Evolutionary conservation across 2,329 filamentous ascomycete species (phyloP), one percentile per base, ranked within the genome.

Genomic region (Colletotrichum tamarilloi): DNA sequence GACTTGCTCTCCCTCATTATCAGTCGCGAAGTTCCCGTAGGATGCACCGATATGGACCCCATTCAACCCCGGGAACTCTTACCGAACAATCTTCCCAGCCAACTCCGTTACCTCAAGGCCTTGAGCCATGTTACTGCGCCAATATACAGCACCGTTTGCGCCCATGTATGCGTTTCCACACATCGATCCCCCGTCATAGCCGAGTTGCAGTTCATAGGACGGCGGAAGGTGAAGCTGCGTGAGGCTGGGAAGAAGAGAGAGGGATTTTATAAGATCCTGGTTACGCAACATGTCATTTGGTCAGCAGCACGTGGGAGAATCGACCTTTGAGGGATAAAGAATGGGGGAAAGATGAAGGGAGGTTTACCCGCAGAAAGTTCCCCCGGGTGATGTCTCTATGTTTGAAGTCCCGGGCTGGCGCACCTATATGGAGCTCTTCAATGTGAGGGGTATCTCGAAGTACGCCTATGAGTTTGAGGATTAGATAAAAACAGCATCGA

Each of bases 111-210:
- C 22, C 1, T 24, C 14, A 5, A 62, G 26, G 8, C 19, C 30
- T 3, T 28, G 26, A 24, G 30, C 1, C 7, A 8, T n/a, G 7
- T 63, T 12, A 19, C 42, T 30, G 1, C n/a, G 30, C 46, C 60
- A 55, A 11, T 38, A 11, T n/a, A 3, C 5, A 5, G 4, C 19
- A 0, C 53, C 59, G 3, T 11, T 32, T 5, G 14, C 24, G 4
- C 38, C 30, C 14, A 52, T n/a, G 32, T 60, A 60, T 2, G 16
- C 28, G 66, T 69, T 64, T 7, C 53, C 70, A 9, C 70, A 59
- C 53, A 1, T 14, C 1, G 53, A 53, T 1, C 59, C 59, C 4
- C 57, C 35, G 11, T 63, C 57, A 6, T 58, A 59, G 49, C 65
- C 58, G 1, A 68, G 53, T 1, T 58, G 4, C n/a, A 68, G 38